phyloP scores from a whole-genome alignment of 306 rosid genomes.

The Acacia crassicarpa region DNA sequence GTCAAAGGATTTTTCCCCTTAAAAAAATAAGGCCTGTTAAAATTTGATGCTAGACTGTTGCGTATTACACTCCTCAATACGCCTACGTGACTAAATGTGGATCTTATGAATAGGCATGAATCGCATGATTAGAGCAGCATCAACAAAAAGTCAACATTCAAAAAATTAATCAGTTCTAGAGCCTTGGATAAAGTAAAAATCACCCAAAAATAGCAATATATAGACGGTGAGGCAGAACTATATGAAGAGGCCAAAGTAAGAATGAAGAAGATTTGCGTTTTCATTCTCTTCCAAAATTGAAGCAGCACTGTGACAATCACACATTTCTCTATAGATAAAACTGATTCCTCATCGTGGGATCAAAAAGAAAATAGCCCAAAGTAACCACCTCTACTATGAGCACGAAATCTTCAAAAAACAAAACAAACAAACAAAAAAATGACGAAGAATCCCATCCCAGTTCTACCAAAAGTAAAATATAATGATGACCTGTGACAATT shows the following conservation, averaged over 20 bases:
- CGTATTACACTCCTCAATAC: background rate
- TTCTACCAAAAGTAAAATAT: background rate
- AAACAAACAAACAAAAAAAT: background rate
- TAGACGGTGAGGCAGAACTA: background rate
- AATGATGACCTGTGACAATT: conserved; percentile 68
- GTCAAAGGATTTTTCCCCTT: background rate
- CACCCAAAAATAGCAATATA: background rate
- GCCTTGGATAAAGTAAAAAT: background rate
- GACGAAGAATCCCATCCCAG: background rate
- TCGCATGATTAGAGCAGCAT: background rate
- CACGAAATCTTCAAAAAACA: no score
- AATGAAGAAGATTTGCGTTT: background rate
- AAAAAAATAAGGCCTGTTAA: background rate
- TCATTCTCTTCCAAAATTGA: background rate
- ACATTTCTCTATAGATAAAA: background rate
- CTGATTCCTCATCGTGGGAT: background rate
- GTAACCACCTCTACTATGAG: background rate
- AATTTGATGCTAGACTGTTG: background rate
- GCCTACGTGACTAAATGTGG: no score
- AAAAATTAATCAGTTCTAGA: background rate
- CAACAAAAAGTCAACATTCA: background rate
- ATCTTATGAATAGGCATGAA: background rate
- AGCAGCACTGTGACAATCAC: background rate
- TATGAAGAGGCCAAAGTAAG: background rate
- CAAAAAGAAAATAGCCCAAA: background rate